Evolutionary conservation across 2,329 filamentous ascomycete species (phyloP), one percentile per base, ranked within the genome.

Genomic region (Xylaria sp.): DNA sequence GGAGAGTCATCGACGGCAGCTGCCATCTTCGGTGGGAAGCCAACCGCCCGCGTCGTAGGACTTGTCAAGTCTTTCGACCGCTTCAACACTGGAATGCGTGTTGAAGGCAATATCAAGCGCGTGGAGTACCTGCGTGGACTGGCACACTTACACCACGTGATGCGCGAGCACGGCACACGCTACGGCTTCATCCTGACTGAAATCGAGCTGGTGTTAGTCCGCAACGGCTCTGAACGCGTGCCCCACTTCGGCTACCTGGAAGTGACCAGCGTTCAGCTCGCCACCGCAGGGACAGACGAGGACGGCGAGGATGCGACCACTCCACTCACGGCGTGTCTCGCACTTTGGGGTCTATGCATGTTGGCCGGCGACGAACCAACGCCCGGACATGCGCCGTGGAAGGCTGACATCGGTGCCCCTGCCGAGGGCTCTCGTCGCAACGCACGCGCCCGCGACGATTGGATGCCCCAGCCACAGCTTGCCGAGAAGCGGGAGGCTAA

Each of bases 151-250:
- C 95, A 98, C 81, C 89, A 93, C 78, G 90, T 91, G 77, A 97
- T 98, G 94, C 94, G 95, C 80, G 94, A 97, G 82, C 93, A 97
- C 82, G 90, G 91, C 73, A 97, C 93, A 79, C 91, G 95, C 68
- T 98, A 98, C 80, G 95, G 95, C 64, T 98, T 97, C 85, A 95
- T 98, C 80, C 90, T 98, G 78, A 98, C 94, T 0, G 95, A 98
- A 82, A 97, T 97, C 75, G 95, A 98, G 82, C 90, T 98, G 9
- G 91, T 98, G 48, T 90, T 96, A 75, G 94, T 97, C 0, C 93
- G 94, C 76, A 93, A 92, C 73, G 94, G 94, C 62, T 88, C 79
- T 74, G 91, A 86, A 76, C 82, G 86, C 50, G 89, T 90, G 0
- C 94, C 94, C 0, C 90, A 94, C 79, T 98, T 97, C 77, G 94